Base-by-base conservation (phyloP, 2,329 filamentous ascomycete genomes). In the Aspergillus ochraceus region DNA sequence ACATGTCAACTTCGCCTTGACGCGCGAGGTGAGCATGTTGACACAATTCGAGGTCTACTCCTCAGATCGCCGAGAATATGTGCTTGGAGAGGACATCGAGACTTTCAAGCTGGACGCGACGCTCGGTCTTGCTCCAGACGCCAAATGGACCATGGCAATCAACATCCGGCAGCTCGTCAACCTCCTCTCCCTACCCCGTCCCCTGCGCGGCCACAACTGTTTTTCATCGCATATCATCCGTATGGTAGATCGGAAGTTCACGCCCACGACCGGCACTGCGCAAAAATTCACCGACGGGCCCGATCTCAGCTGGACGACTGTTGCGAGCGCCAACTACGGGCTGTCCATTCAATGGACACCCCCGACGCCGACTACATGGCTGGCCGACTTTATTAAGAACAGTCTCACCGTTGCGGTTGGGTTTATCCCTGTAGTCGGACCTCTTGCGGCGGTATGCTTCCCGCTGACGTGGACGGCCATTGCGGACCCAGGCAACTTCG, bases 391-490 rank as follows among this genome's bases (percentile, higher is more conserved):
- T 24, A 6, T 57, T 4, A 30, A 46, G 6, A 57, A 57, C 22
- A 51, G 20, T 10, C 20, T 57, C 6, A 57, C 49, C 1, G 17
- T 57, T 2, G 49, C 47, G 2, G 54, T 57, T 3, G 49, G 54
- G 6, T 57, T 57, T 9, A 52, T 57, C n/a, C 54, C 54, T 5
- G 49, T 50, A 3, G 9, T 57, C 42, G 54, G 54, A 12, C 54
- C 54, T 3, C 9, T 57, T 3, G 54, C 56, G 1, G 51, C 56
- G 6, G 52, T 54, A 49, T n/a, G 17, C n/a, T 54, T 54, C 49
- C 55, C 55, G 8, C 20, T 57, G 49, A n/a, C 50, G 3, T 57
- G 50, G 55, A 57, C 55, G 2, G 55, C 55, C 12, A 36, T 57
- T 39, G 49, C 26, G 2, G 49, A 57, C 2, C 55, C 55, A 6